phyloP scores from a whole-genome alignment of 1,139 yeast species.

The Hyphopichia burtonii region DNA sequence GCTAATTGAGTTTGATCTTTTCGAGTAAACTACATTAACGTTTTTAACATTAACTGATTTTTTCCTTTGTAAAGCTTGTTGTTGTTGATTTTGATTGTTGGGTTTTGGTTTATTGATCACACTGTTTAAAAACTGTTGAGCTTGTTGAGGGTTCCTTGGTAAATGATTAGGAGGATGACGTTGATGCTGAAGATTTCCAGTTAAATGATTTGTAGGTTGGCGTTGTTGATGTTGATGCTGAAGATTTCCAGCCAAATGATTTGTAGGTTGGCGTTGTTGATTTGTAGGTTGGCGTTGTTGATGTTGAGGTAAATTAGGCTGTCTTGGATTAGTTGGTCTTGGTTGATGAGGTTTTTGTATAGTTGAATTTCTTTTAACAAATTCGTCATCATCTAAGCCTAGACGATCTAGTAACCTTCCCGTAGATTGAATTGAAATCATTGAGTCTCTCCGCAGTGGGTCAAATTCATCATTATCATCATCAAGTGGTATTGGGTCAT shows the following conservation, averaged over 20 bases:
- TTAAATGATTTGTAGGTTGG: no score
- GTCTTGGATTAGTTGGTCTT: slow-evolving; percentile 5
- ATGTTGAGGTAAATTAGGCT: background rate
- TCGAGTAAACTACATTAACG: slow-evolving; percentile 20
- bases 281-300: slow-evolving; percentile 1
- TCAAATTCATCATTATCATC: slow-evolving; percentile 11
- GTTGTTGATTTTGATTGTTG: background rate
- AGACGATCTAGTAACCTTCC: slow-evolving; percentile 30
- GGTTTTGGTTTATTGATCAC: background rate
- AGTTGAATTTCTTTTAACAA: background rate
- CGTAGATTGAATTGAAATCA: slow-evolving; percentile 24
- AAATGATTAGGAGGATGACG: background rate
- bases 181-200: background rate
- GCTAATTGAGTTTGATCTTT: slow-evolving; percentile 25
- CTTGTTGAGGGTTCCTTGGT: slow-evolving; percentile 1
- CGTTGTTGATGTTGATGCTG: no score
- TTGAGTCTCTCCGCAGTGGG: slow-evolving; percentile 22
- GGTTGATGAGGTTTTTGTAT: slow-evolving; percentile 5
- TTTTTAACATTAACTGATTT: slow-evolving; percentile 16
- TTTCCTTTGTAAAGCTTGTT: background rate
- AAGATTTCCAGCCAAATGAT: background rate
- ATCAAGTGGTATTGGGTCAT: background rate
- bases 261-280: slow-evolving; percentile 1
- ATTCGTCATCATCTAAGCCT: slow-evolving; percentile 19
- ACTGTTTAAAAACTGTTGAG: background rate